Evolutionary conservation across 495 filamentous ascomycete species (phyloP).

Genomic region (Tetracladium setigerum): DNA sequence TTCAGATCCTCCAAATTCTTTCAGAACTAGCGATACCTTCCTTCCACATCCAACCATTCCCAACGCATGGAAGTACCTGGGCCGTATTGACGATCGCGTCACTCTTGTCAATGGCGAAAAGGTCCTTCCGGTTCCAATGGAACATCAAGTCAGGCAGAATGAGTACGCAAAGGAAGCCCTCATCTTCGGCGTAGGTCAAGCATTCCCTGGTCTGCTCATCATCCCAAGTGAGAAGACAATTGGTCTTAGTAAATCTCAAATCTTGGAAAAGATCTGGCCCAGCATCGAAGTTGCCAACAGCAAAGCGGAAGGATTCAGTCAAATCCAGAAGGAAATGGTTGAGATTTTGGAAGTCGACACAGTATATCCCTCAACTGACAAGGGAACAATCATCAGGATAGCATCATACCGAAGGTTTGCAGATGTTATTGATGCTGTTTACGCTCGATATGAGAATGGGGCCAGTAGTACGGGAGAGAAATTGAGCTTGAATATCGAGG

Average conservation of each 20-base stretch:
- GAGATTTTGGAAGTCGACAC: constrained; percentile 29
- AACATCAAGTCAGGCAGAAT: constrained; percentile 46
- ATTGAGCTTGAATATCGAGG: constrained; percentile 24
- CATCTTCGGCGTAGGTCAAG: constrained; percentile 46
- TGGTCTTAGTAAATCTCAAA: constrained; percentile 28
- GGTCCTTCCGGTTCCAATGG: constrained; percentile 54
- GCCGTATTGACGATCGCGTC: constrained; percentile 54
- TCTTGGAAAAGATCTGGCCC: constrained; percentile 39
- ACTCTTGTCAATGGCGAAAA: constrained; percentile 65
- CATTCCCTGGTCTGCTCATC: constrained; percentile 46
- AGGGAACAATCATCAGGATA: constrained; percentile 48
- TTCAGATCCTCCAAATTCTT: constrained; percentile 40
- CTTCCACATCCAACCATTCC: constrained; percentile 48
- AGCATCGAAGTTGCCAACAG: constrained; percentile 41
- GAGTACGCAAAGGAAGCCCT: constrained; percentile 46
- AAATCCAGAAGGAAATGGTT: constrained; percentile 43
- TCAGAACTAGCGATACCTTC: constrained; percentile 56
- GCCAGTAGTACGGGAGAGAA: constrained; percentile 7
- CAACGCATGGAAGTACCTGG: constrained; percentile 57
- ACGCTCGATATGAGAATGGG: constrained; percentile 25
- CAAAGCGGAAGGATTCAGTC: constrained; percentile 42
- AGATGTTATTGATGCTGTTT: constrained; percentile 37
- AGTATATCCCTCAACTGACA: constrained; percentile 43
- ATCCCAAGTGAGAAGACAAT: constrained; percentile 31
- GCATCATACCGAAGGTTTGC: constrained; percentile 39